Percentiles rank a stretch among this genome's conserved stretches.
Conservation (phyloP, 2,329 filamentous ascomycete species). For the Biscogniauxia mediterranea region DNA sequence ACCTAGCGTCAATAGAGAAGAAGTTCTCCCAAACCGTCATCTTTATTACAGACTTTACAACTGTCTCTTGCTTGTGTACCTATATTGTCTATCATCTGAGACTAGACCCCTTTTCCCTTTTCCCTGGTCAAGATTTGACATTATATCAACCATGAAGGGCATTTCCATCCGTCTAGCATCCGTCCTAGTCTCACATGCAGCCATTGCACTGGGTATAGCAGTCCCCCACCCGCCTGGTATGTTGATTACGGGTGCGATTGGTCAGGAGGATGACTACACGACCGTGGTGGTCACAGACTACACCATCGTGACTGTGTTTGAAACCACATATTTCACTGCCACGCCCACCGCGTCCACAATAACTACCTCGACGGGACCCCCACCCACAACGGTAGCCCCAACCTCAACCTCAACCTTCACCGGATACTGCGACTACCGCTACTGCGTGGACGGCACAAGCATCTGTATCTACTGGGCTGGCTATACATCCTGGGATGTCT, state of each 20-base stretch:
- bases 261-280: background rate
- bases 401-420: constrained; percentile 2
- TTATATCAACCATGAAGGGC: background rate
- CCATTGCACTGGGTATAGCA: background rate
- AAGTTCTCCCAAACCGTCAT: too few relatives aligned
- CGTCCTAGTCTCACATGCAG: background rate
- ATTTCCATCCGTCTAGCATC: background rate
- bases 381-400: background rate
- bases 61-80: too few relatives aligned
- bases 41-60: too few relatives aligned
- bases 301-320: background rate
- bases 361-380: background rate
- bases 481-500: constrained; percentile 29
- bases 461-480: constrained; percentile 33
- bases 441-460: constrained; percentile 23
- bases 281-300: background rate
- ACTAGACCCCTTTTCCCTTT: too few relatives aligned
- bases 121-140: background rate
- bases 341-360: background rate
- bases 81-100: too few relatives aligned
- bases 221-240: background rate
- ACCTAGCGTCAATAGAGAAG: too few relatives aligned
- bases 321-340: background rate
- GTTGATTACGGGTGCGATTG: background rate
- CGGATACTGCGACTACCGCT: constrained; percentile 25